Conservation (phyloP, 495 filamentous ascomycete genomes). For the Hapsidospora chrysogenum region DNA sequence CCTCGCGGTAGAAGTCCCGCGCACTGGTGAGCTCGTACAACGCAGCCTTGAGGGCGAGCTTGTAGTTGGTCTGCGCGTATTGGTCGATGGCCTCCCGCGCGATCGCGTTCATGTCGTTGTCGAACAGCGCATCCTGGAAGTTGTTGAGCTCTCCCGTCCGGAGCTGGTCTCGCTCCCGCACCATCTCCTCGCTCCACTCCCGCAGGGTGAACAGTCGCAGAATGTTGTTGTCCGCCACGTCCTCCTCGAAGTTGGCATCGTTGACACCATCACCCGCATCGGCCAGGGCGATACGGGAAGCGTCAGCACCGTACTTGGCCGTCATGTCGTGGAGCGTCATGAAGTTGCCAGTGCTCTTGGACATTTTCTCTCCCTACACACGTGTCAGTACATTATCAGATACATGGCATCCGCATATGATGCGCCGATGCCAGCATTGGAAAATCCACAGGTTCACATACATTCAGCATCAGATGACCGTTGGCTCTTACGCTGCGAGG, state of each 20-base stretch:
- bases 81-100: conserved; percentile 56
- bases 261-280: conserved; percentile 90
- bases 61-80: conserved; percentile 72
- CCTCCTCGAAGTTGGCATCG: conserved; percentile 96
- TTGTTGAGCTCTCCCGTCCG: conserved; percentile 55
- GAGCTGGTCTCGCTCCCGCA: conserved; percentile 48
- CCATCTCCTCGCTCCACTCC: conserved; percentile 81
- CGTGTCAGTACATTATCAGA: too few species aligned
- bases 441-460: too few species aligned
- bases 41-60: conserved; percentile 76
- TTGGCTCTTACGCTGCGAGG: conserved; percentile 70
- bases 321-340: conserved; percentile 75
- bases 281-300: conserved; percentile 76
- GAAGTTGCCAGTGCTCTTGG: conserved; percentile 90
- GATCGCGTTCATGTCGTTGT: conserved; percentile 84
- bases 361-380: conserved; percentile 98
- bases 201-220: conserved; percentile 70
- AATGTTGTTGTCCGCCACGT: conserved; percentile 80
- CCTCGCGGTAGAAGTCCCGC: conserved; percentile 83
- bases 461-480: conserved; percentile 83
- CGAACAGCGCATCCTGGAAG: conserved; percentile 80
- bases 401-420: too few species aligned
- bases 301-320: conserved; percentile 88
- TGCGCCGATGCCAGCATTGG: too few species aligned
- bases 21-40: conserved; percentile 80